Conservation (phyloP, 1,284 basidiomycete genomes). For the Omphalotus olearius region DNA sequence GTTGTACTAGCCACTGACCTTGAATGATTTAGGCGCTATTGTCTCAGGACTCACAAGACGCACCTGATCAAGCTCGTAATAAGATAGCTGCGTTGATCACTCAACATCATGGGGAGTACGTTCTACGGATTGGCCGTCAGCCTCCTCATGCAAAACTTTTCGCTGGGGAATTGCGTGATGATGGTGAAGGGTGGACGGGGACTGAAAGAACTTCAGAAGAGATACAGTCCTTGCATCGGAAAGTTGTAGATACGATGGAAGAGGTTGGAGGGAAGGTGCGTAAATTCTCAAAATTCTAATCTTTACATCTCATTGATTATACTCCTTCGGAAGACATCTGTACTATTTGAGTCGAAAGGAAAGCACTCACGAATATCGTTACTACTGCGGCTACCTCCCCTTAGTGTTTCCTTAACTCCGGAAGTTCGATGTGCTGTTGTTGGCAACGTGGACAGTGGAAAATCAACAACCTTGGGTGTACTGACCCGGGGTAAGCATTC, state of each 20-base stretch:
- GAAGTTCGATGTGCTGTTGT: constrained; percentile 96
- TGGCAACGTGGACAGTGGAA: constrained; percentile 93
- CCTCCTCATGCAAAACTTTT: constrained; percentile 55
- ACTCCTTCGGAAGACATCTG: constrained; percentile 41
- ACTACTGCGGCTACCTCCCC: constrained; percentile 68
- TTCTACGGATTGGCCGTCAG: constrained; percentile 63
- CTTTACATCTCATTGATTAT: neutral
- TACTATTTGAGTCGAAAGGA: constrained; percentile 44
- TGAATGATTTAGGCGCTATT: constrained; percentile 38
- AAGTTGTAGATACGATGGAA: constrained; percentile 48
- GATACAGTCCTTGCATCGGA: constrained; percentile 40
- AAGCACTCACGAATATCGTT: constrained; percentile 51
- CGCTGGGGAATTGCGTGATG: constrained; percentile 41
- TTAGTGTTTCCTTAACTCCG: constrained; percentile 65
- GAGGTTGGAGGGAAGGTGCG: constrained; percentile 73
- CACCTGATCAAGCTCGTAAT: constrained; percentile 55
- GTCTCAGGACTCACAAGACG: constrained; percentile 35
- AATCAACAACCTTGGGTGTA: constrained; percentile 91
- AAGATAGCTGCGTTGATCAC: constrained; percentile 63
- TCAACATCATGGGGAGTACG: constrained; percentile 61
- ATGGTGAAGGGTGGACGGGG: constrained; percentile 50
- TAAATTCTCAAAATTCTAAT: neutral
- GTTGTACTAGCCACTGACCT: constrained; percentile 6
- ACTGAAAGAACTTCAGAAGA: constrained; percentile 44
- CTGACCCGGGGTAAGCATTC: constrained; percentile 58